phyloP scores from a whole-genome alignment of 2,329 filamentous ascomycete genomes.

The Aspergillus novoparasiticus region DNA sequence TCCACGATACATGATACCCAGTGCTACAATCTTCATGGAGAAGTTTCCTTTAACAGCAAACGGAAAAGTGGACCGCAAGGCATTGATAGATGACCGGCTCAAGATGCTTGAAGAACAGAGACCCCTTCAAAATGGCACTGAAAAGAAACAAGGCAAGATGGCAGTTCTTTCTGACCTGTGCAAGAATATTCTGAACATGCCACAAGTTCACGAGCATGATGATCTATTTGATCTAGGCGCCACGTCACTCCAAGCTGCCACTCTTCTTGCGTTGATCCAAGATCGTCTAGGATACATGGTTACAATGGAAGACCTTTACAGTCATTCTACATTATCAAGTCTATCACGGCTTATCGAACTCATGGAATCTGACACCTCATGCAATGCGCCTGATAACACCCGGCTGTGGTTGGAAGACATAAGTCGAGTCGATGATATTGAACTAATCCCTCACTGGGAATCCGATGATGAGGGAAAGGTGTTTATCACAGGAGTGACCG shows the following conservation, averaged over 20 bases:
- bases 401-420: slow-evolving; percentile 6
- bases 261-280: slow-evolving; percentile 2
- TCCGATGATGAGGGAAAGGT: slow-evolving; percentile 10
- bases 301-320: slow-evolving; percentile 8
- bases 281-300: not conserved
- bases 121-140: not conserved
- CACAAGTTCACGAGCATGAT: slow-evolving; percentile 1
- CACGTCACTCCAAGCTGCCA: slow-evolving; percentile 12
- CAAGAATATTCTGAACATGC: not conserved
- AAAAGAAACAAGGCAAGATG: not conserved
- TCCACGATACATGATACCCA: slow-evolving; percentile 71
- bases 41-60: slow-evolving; percentile 71
- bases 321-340: not conserved
- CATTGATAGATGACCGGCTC: slow-evolving; percentile 16
- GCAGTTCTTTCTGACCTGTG: not conserved
- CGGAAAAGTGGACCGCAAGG: slow-evolving; percentile 60
- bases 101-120: not conserved
- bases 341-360: not conserved
- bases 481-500: slow-evolving; percentile 13
- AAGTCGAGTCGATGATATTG: slow-evolving; percentile 2
- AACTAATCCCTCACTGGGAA: slow-evolving; percentile 8
- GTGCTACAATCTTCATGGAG: slow-evolving; percentile 61
- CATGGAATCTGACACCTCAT: not conserved
- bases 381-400: not conserved
- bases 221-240: slow-evolving; percentile 9